These are phyloP conservation scores for Nyssa sinensis DNA, from an alignment of 148 eudicot genomes.

Conservation along the genomic window DNA sequence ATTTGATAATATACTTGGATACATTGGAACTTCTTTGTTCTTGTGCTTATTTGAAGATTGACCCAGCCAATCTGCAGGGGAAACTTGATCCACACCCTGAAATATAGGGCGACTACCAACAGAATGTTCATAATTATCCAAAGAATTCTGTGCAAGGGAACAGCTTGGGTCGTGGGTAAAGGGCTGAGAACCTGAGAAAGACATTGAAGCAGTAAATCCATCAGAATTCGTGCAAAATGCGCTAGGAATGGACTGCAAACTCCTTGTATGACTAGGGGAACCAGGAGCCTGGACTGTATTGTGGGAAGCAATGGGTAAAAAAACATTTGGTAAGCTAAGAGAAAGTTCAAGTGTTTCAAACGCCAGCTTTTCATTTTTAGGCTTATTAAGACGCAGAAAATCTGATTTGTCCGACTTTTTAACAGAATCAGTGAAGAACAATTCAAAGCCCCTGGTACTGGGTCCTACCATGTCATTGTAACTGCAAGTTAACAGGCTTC, in stretches of 20 bases:
- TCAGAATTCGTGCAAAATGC: constrained; percentile 78
- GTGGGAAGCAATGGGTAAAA: constrained; percentile 56
- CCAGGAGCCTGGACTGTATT: constrained; percentile 55
- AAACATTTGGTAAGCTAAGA: constrained; percentile 83
- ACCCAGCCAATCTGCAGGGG: constrained; percentile 53
- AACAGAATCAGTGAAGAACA: constrained; percentile 65
- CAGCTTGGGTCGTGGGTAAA: constrained; percentile 84
- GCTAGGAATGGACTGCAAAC: constrained; percentile 80
- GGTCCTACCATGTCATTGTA: constrained; percentile 68
- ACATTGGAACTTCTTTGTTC: constrained; percentile 47
- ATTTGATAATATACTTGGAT: constrained; percentile 40
- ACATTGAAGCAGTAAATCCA: constrained; percentile 76
- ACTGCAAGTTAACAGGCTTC: constrained; percentile 28
- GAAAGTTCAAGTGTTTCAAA: constrained; percentile 84
- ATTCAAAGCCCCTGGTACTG: constrained; percentile 71
- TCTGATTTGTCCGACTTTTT: constrained; percentile 46
- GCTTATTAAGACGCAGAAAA: constrained; percentile 26
- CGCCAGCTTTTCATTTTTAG: constrained; percentile 58
- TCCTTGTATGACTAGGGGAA: constrained; percentile 82
- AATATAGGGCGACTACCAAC: constrained; percentile 87
- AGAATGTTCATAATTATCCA: constrained; percentile 76
- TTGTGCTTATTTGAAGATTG: constrained; percentile 49
- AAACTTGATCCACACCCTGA: constrained; percentile 58
- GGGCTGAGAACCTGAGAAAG: constrained; percentile 90
- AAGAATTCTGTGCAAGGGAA: constrained; percentile 64